Percentiles rank a stretch among this genome's conserved stretches.
phyloP scores from a whole-genome alignment of 352 stramenopile genomes.

The Phytophthora pluvialis region DNA sequence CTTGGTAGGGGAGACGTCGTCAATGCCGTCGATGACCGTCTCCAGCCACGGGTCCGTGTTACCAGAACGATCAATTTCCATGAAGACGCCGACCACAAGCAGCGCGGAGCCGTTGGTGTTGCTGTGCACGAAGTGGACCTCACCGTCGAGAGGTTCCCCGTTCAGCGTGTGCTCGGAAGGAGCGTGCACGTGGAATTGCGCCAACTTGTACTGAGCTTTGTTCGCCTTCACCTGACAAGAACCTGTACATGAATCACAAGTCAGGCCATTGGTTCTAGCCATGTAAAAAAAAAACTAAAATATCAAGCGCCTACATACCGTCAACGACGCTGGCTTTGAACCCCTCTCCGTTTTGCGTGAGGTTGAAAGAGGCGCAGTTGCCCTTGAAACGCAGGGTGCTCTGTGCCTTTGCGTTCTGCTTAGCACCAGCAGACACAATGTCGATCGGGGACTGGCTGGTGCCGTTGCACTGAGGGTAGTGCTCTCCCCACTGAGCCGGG shows the following conservation, averaged over 20 bases:
- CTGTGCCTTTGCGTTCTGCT: background rate
- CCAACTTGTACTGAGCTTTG: slow-evolving; percentile 26
- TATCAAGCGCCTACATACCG: slow-evolving; percentile 7
- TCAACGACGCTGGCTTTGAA: slow-evolving; percentile 24
- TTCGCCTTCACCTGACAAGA: slow-evolving; percentile 20
- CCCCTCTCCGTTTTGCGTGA: slow-evolving; percentile 23
- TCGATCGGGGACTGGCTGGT: slow-evolving; percentile 38
- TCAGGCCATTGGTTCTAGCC: background rate
- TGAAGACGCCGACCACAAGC: slow-evolving; percentile 47
- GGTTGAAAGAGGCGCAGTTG: slow-evolving; percentile 27
- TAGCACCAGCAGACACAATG: slow-evolving; percentile 20
- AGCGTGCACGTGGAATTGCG: slow-evolving; percentile 52
- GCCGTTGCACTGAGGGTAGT: slow-evolving; percentile 21
- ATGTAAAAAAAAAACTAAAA: too few relatives aligned
- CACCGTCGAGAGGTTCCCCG: slow-evolving; percentile 41
- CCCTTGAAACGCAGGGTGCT: slow-evolving; percentile 30
- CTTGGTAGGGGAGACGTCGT: slow-evolving; percentile 23
- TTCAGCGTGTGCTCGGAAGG: slow-evolving; percentile 58
- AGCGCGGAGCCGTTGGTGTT: slow-evolving; percentile 31
- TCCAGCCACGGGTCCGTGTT: slow-evolving; percentile 40
- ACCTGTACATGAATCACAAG: slow-evolving; percentile 11
- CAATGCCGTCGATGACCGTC: slow-evolving; percentile 38
- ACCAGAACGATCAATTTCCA: slow-evolving; percentile 22
- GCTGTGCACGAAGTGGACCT: slow-evolving; percentile 62
- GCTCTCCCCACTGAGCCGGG: slow-evolving; percentile 8